Base-by-base conservation (phyloP, 768 basidiomycete species). In the Suillus cothurnatus region DNA sequence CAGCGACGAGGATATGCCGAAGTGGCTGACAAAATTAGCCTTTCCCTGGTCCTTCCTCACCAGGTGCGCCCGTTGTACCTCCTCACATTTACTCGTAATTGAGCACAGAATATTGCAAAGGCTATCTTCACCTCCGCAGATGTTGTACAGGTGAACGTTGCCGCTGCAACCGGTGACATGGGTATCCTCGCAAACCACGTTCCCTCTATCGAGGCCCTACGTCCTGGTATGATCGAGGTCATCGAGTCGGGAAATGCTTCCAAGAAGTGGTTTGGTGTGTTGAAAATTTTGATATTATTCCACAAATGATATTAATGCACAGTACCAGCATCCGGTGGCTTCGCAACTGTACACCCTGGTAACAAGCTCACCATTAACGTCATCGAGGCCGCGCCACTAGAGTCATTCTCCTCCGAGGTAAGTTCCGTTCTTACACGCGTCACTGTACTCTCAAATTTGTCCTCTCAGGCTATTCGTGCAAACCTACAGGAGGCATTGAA, bases 161-260 rank as follows among this genome's bases (percentile, higher is more conserved):
- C 95, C 41, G 97, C 95, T 47, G 93, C 90, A 63, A 90, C 94
- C 4, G 97, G 97, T 73, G 96, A 98, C 80, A 98, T 99, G 95
- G 97, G 97, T 84, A 93, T 99, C 72, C 89, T 99, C 66, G 94
- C 97, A 71, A 97, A 97, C 85, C 97, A 99, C 81, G 95, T 98
- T 63, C 91, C 97, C 36, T 92, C 95, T n/a, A 92, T 99, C 65
- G 97, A 99, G 79, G 85, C 97, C 57, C 85, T 99, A 62, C 92
- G 93, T 74, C 92, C 97, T 49, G 97, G 97, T 76, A 84, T 99
- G 64, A 83, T 99, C 61, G 97, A 99, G 80, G 91, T 99, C 70
- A 87, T 99, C 69, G 97, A 98, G 81, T 81, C 88, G 14, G 84
- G 82, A 61, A 86, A 85, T 74, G 77, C 83, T 43, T 86, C 89